Percentiles rank a stretch among this genome's conserved stretches.
Conservation (phyloP, 495 filamentous ascomycete species). For the Penicillium daleae region DNA sequence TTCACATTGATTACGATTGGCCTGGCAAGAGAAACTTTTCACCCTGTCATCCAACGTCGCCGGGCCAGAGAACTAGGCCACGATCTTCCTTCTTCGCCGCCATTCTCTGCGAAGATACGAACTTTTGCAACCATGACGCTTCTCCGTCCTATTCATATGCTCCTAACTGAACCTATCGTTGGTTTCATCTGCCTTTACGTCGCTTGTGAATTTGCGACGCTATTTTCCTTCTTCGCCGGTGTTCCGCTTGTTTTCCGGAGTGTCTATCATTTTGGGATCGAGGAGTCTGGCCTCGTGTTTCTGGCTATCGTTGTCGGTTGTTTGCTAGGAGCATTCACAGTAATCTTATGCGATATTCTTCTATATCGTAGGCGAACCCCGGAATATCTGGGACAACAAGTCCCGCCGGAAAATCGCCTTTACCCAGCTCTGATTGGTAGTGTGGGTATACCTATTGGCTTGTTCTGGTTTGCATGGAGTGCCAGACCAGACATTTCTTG, state of each 20-base stretch:
- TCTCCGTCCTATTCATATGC: constrained; percentile 65
- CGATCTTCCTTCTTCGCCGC: too few relatives aligned
- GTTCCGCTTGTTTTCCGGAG: constrained; percentile 57
- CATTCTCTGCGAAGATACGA: too few relatives aligned
- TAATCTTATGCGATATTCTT: constrained; percentile 47
- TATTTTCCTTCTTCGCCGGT: constrained; percentile 69
- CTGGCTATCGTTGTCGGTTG: constrained; percentile 61
- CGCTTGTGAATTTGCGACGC: constrained; percentile 63
- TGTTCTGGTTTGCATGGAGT: constrained; percentile 57
- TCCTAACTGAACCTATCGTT: constrained; percentile 69
- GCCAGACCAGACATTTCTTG: constrained; percentile 38
- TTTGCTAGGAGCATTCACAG: constrained; percentile 49
- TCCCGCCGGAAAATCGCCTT: constrained; percentile 59
- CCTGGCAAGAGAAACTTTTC: constrained; percentile 61
- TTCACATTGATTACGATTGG: constrained; percentile 35
- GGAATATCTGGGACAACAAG: constrained; percentile 40
- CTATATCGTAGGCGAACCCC: constrained; percentile 17
- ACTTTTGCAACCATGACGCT: constrained; percentile 59
- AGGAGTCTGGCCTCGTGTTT: constrained; percentile 61
- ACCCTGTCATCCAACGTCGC: constrained; percentile 58
- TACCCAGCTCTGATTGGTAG: constrained; percentile 63
- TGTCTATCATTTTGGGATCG: constrained; percentile 54
- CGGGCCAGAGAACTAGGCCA: constrained; percentile 47
- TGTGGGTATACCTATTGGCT: constrained; percentile 52
- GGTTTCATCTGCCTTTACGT: constrained; percentile 62